Evolutionary conservation across 345 rosid species (phyloP).

Genomic region (Eucalyptus urophylla): DNA sequence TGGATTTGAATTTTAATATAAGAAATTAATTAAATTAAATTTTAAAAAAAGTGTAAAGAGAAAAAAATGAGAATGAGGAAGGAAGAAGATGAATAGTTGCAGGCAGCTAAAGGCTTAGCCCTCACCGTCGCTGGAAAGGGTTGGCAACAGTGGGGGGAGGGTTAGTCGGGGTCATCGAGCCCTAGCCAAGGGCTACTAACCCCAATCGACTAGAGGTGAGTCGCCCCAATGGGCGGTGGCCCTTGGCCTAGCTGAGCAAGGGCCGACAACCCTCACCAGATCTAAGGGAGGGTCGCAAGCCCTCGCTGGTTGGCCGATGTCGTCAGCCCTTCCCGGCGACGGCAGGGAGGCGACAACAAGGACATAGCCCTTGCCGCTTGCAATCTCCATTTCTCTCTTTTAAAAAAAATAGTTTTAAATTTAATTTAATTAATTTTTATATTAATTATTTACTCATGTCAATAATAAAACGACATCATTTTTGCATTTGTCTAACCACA

Average conservation of each 20-base stretch:
- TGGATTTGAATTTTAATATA: no score
- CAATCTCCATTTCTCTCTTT: no score
- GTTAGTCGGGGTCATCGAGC: rapidly evolving
- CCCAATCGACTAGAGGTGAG: rapidly evolving
- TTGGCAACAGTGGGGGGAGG: no score
- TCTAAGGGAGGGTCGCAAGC: rapidly evolving
- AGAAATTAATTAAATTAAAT: no score
- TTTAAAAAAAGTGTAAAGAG: no score
- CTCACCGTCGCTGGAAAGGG: rapidly evolving
- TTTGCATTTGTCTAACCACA: rapidly evolving
- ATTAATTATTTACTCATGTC: no score
- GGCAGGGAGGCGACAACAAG: rapidly evolving
- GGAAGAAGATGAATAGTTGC: no score
- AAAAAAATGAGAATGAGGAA: no score
- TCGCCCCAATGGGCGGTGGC: rapidly evolving
- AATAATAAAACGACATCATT: rapidly evolving
- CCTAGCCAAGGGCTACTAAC: no score
- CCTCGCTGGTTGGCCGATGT: rapidly evolving
- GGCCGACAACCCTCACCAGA: no score
- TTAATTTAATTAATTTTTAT: no score
- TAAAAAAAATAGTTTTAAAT: no score
- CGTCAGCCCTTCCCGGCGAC: rapidly evolving
- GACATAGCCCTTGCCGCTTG: rapidly evolving
- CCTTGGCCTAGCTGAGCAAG: rapidly evolving
- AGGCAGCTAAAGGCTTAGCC: rapidly evolving